Evolutionary conservation across 352 stramenopile species (phyloP), one percentile per base, ranked within the genome.

Genomic region (Pythium periplocum): DNA sequence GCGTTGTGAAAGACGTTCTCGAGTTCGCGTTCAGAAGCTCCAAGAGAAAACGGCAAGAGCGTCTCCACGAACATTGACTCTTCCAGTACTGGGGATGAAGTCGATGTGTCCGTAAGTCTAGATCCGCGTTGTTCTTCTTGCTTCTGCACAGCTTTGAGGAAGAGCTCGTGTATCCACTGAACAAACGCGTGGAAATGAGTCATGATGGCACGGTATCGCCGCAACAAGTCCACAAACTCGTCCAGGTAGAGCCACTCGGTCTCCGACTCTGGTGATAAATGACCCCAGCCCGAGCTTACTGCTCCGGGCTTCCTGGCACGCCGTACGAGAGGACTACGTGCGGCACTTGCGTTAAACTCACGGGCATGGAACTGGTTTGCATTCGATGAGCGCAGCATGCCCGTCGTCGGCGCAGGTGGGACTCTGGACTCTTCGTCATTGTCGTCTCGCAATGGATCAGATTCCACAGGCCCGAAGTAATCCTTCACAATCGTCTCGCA

Each of bases 1-100:
- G 75, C 71, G 40, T 90, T 87, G 57, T 81, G 63, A 49, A 87
- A 90, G 9, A 90, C 71, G 51, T 86, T 87, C 30, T 50, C 48
- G 12, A 90, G 62, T 40, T 90, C 78, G 12, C 76, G 74, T 9
- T 77, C 74, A 0, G 53, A 71, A 7, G 69, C 62, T 2, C 73
- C 71, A 1, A 83, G 62, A 2, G 79, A 87, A 4, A 75, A 68
- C 12, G 75, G 66, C 26, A 59, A 30, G 0, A 87, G 48, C 1
- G 63, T 73, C 11, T 72, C 58, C 7, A 82, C 67, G 51, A 90
- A 87, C 4, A 54, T 55, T 1, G 60, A 12, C 31, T 85, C 75
- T 17, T 83, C 69, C 2, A 89, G 57, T 41, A 84, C 43, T 48
- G 43, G 6, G 43, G 17, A 11, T 48, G 38, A 42, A 42, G 38